Conservation (phyloP, 768 basidiomycete species). For the Phylloporus scabripes region DNA sequence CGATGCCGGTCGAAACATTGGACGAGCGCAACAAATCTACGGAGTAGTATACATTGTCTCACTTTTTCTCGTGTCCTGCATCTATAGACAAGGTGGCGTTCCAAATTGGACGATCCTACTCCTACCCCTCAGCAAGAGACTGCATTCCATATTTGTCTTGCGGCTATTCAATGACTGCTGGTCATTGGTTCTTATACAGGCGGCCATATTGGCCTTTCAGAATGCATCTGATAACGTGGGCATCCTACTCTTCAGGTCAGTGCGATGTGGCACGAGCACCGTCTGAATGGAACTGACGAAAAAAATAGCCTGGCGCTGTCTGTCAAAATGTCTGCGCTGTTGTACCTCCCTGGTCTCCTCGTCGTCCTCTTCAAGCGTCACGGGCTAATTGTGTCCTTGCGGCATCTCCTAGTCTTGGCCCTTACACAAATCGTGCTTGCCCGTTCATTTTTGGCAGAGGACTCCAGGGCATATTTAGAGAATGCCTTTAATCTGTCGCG, state of each 20-base stretch:
- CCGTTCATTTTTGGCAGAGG: constrained; percentile 58
- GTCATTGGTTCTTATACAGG: constrained; percentile 62
- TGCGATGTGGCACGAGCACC: background rate
- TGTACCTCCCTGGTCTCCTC: constrained; percentile 86
- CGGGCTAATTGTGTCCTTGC: constrained; percentile 50
- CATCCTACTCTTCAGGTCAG: constrained; percentile 69
- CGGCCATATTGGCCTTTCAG: constrained; percentile 63
- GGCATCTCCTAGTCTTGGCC: constrained; percentile 39
- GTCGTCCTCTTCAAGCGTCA: constrained; percentile 74
- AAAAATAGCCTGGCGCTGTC: constrained; percentile 54
- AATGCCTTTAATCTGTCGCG: constrained; percentile 85
- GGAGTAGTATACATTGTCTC: constrained; percentile 65
- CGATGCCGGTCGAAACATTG: constrained; percentile 52
- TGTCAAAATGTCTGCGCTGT: constrained; percentile 89
- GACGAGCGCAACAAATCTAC: constrained; percentile 73
- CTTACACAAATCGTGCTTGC: constrained; percentile 57
- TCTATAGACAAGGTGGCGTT: constrained; percentile 58
- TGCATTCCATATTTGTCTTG: constrained; percentile 90
- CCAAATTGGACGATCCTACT: constrained; percentile 71
- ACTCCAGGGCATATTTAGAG: constrained; percentile 59
- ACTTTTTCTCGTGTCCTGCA: constrained; percentile 55
- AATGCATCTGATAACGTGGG: constrained; percentile 55
- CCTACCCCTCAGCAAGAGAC: constrained; percentile 82
- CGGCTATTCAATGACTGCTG: constrained; percentile 96
- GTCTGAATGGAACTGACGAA: background rate